These are phyloP conservation scores for Thozetella sp. DNA, from an alignment of 495 filamentous ascomycete genomes.

Conservation along the genomic window DNA sequence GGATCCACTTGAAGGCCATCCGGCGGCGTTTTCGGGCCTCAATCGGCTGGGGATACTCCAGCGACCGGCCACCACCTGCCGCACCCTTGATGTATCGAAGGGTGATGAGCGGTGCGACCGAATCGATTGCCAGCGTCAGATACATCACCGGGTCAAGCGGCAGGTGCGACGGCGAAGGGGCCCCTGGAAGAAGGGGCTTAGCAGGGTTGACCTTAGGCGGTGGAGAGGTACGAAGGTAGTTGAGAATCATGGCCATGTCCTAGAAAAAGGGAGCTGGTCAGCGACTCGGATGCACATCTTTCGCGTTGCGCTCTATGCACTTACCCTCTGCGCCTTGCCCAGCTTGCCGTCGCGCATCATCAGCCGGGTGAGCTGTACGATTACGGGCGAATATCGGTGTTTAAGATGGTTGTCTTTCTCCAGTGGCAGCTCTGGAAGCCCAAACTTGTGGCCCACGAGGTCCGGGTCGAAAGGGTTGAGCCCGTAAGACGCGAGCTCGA, in stretches of 20 bases:
- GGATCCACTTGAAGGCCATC: slow-evolving; percentile 82
- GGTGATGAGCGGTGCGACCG: slow-evolving; percentile 85
- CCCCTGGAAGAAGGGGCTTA: slow-evolving; percentile 70
- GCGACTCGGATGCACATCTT: background rate
- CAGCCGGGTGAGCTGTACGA: slow-evolving; percentile 85
- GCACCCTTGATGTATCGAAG: slow-evolving; percentile 74
- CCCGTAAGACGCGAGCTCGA: slow-evolving; percentile 32
- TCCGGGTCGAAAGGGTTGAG: slow-evolving; percentile 22
- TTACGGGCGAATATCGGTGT: slow-evolving; percentile 77
- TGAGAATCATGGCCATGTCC: slow-evolving; percentile 85
- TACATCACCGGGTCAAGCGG: slow-evolving; percentile 78
- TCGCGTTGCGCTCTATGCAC: slow-evolving; percentile 26
- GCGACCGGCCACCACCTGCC: slow-evolving; percentile 80
- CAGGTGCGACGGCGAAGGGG: slow-evolving; percentile 72
- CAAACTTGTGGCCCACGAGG: slow-evolving; percentile 70
- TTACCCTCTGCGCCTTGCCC: slow-evolving; percentile 78
- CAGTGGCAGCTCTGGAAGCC: slow-evolving; percentile 66
- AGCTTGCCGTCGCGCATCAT: slow-evolving; percentile 91
- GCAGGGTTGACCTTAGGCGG: slow-evolving; percentile 69
- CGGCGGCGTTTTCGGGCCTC: slow-evolving; percentile 73
- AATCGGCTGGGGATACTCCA: slow-evolving; percentile 83
- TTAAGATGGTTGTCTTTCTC: slow-evolving; percentile 64
- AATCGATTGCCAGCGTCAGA: slow-evolving; percentile 89
- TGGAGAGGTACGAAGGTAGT: slow-evolving; percentile 81
- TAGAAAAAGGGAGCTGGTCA: slow-evolving; percentile 26